Evolutionary conservation across 2,329 filamentous ascomycete species (phyloP).

Genomic region (Colletotrichum trifolii): DNA sequence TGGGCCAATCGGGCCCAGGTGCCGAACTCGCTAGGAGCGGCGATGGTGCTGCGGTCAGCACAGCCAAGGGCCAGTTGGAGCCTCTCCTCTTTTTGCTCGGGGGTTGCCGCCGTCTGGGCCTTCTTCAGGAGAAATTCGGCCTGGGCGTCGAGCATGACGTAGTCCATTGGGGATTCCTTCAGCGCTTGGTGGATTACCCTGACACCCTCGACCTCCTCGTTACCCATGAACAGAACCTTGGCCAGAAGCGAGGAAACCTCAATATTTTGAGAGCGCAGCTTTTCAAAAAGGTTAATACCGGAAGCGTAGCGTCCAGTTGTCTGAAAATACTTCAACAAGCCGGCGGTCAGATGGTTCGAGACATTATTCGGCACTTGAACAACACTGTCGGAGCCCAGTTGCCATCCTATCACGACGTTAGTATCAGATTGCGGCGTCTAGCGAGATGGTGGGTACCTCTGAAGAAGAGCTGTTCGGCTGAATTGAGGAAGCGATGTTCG

Average conservation of each 20-base stretch:
- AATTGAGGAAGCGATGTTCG: conserved; percentile 94
- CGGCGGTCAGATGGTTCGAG: conserved; percentile 94
- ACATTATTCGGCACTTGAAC: conserved; percentile 98
- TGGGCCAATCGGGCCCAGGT: conserved; percentile 96
- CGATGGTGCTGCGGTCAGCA: conserved; percentile 93
- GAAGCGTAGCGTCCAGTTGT: conserved; percentile 95
- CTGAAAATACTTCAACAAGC: conserved; percentile 91
- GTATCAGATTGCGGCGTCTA: conserved; percentile 4
- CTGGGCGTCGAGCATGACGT: conserved; percentile 94
- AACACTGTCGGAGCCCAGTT: conserved; percentile 94
- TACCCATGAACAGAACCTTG: conserved; percentile 91
- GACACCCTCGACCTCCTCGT: conserved; percentile 97
- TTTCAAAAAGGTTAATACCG: conserved; percentile 97
- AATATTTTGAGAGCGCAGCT: conserved; percentile 87
- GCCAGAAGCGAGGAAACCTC: conserved; percentile 94
- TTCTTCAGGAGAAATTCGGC: conserved; percentile 92
- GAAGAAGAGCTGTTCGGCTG: conserved; percentile 95
- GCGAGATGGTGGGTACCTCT: conserved; percentile 66
- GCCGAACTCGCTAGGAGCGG: conserved; percentile 95
- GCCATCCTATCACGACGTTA: conserved; percentile 73
- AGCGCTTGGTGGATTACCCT: conserved; percentile 88
- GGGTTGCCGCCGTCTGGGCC: conserved; percentile 66
- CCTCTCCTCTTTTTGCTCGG: conserved; percentile 71
- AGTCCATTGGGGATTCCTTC: conserved; percentile 95
- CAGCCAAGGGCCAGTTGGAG: conserved; percentile 90